Conservation (phyloP, 495 filamentous ascomycete genomes). For the Trichoderma orchidacearum region DNA sequence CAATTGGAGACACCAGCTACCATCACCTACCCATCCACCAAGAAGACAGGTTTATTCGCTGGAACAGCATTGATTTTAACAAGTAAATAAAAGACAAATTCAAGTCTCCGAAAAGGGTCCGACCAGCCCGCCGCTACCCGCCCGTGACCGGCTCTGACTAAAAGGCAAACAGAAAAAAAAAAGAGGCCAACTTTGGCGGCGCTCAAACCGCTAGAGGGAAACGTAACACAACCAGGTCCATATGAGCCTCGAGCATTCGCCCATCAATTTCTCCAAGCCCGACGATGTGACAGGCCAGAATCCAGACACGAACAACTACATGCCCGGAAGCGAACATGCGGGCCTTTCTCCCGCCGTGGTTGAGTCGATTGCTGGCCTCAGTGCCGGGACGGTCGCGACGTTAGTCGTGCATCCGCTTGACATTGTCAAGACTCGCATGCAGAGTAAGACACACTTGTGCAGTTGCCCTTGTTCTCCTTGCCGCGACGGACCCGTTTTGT, state of each 20-base stretch:
- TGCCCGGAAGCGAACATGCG: slow-evolving; percentile 28
- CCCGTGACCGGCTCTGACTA: neutral
- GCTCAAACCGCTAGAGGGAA: too few species aligned
- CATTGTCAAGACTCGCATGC: slow-evolving; percentile 88
- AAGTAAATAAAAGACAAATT: neutral
- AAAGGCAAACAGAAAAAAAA: neutral
- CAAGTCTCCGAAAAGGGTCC: too few species aligned
- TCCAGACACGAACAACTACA: slow-evolving; percentile 4
- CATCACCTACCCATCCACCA: too few species aligned
- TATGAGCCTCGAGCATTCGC: neutral
- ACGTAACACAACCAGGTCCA: too few species aligned
- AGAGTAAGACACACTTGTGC: slow-evolving; percentile 40
- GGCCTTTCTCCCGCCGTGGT: slow-evolving; percentile 61
- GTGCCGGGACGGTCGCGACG: slow-evolving; percentile 74
- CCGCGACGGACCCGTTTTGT: too few species aligned
- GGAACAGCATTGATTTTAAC: too few species aligned
- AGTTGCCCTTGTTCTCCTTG: too few species aligned
- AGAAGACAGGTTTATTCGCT: too few species aligned
- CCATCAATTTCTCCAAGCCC: neutral
- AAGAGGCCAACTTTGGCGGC: too few species aligned
- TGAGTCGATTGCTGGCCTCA: slow-evolving; percentile 83
- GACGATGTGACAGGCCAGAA: neutral
- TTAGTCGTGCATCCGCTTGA: slow-evolving; percentile 79
- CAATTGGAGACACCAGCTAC: too few species aligned
- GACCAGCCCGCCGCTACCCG: neutral